These are phyloP conservation scores for Cercophora samala DNA, from an alignment of 495 filamentous ascomycete species.

Conservation along the genomic window DNA sequence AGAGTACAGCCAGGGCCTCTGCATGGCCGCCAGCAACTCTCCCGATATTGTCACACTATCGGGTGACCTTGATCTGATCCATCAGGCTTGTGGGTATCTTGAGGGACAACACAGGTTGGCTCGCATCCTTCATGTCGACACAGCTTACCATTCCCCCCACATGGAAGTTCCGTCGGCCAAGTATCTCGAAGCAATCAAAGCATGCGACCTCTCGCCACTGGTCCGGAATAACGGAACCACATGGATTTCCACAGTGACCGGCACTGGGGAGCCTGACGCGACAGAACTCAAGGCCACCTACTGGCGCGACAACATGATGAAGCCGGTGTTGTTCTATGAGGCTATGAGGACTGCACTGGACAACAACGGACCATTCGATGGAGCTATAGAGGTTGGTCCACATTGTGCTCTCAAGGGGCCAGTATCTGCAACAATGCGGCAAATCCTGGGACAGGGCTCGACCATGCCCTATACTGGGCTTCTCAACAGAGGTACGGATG, in stretches of 20 bases:
- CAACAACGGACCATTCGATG: constrained; percentile 39
- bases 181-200: constrained; percentile 39
- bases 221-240: constrained; percentile 24
- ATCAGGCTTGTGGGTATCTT: constrained; percentile 34
- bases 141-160: constrained; percentile 62
- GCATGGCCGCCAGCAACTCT: constrained; percentile 44
- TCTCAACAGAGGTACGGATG: constrained; percentile 39
- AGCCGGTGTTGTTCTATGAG: constrained; percentile 55
- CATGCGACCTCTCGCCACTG: constrained; percentile 26
- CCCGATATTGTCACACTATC: constrained; percentile 42
- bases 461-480: constrained; percentile 41
- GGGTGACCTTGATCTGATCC: constrained; percentile 40
- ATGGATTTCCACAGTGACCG: constrained; percentile 44
- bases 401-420: constrained; percentile 54
- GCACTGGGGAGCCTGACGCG: constrained; percentile 18
- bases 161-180: constrained; percentile 45
- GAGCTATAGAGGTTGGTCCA: constrained; percentile 55
- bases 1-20: constrained; percentile 31
- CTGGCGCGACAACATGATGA: constrained; percentile 59
- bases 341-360: constrained; percentile 44
- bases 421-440: constrained; percentile 40
- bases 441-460: constrained; percentile 11
- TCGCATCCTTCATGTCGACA: constrained; percentile 44
- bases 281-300: constrained; percentile 41
- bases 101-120: constrained; percentile 37